Base-by-base conservation (phyloP, 805 yeast species). In the Zygosaccharomyces siamensis region DNA sequence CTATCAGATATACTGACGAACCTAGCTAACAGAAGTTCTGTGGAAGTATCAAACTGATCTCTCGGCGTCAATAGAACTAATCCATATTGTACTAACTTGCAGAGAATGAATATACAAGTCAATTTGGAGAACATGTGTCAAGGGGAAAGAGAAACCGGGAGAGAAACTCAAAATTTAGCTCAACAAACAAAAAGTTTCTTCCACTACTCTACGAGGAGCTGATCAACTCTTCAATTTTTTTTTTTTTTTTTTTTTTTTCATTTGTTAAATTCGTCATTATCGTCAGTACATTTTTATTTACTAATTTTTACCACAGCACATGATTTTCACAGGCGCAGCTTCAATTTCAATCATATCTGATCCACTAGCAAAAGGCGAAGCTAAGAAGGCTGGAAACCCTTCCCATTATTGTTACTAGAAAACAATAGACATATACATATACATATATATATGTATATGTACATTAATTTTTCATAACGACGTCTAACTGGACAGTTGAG, bases 21-120 rank as follows among this genome's bases (percentile, higher is more conserved):
- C 35, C 44, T 40, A 5, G 23, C 31, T 18, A 33, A 32, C 7
- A 26, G 21, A n/a, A 63, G 50, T 35, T 51, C 50, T 3, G 69
- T 62, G 0, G 69, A 64, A 12, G 62, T 65, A 47, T 66, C 70
- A 47, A 66, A 66, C 35, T 52, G 65, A 14, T 39, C 32, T 4
- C 7, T 36, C 7, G 68, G 67, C 8, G 64, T 47, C 10, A 57
- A 26, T 12, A 58, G 45, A 2, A 65, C 49, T 21, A 66, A 28
- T 10, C 46, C 39, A 50, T 59, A 66, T 42, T 63, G 70, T 6
- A 53, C n/a, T 5, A 48, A n/a, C 35, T 41, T 41, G 11, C 44
- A 41, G 14, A 41, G 14, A 2, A 24, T 30, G 26, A 41, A 41
- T 21, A 27, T 18, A 18, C 27, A 31, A 41, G 37, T 41, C 23